Base-by-base conservation (phyloP, 306 rosid species). In the Cicer yamashitae region DNA sequence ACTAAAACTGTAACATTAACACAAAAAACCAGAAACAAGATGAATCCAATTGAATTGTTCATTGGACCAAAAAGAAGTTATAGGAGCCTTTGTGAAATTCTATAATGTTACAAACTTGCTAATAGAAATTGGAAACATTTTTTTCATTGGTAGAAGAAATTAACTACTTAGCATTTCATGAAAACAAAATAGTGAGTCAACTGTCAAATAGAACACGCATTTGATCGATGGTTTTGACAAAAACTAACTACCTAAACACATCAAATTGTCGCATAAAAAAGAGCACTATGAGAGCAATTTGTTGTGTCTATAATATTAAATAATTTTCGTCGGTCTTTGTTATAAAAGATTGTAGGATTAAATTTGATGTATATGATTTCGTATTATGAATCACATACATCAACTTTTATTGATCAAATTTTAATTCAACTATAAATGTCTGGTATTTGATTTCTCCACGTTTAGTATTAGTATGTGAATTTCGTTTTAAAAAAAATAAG, bases 11-110 rank as follows among this genome's bases (percentile, higher is more conserved):
- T 20, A 43, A 74, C 58, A 39, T 2, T 62, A 73, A 56, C 18
- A 62, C 51, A 78, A 39, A 64, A 73, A 34, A 81, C 15, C 15
- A 78, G 25, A 65, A 82, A 46, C 0, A 34, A 20, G 71, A 56
- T 25, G 84, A 73, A 71, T 18, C 77, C 77, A 39, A 71, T 70
- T 13, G 57, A 72, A 59, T 43, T 71, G 17, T 66, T 17, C 89
- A 44, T 51, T 52, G 65, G 13, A 17, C 47, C 25, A 64, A 37
- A 12, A 12, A 34, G 30, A 73, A 1, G 37, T 30, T 30, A 2
- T 0, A n/a, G 0, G 17, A 50, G 5, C 22, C 53, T 45, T 45
- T 71, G 15, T 30, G 52, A 67, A 44, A 45, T 59, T 47, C 66
- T 58, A 62, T 22, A 10, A 15, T 25, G 66, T 18, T 57, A 37